Evolutionary conservation across 2,329 filamentous ascomycete genomes (phyloP).

Genomic region (Verticillium nonalfalfae): DNA sequence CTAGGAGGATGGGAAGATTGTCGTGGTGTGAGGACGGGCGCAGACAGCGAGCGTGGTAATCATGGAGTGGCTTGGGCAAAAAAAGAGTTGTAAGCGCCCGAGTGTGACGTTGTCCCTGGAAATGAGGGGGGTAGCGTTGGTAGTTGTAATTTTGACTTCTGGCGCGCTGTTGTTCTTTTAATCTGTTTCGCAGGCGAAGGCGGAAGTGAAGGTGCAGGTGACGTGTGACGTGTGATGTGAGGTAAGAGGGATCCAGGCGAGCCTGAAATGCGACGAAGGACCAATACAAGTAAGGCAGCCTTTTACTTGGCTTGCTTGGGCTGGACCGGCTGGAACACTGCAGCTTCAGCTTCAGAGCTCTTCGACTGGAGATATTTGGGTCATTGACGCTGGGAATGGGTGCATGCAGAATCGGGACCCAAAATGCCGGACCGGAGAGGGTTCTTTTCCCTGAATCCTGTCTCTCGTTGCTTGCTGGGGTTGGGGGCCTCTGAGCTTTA

Average conservation of each 20-base stretch:
- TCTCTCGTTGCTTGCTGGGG: neutral
- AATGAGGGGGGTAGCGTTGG: neutral
- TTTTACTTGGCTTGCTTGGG: neutral
- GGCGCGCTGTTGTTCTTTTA: neutral
- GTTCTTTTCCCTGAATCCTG: neutral
- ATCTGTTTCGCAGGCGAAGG: neutral
- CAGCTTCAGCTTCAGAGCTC: neutral
- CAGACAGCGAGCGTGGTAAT: neutral
- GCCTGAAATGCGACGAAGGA: neutral
- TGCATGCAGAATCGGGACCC: neutral
- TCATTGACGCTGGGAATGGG: neutral
- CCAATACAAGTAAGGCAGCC: neutral
- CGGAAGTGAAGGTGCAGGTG: neutral
- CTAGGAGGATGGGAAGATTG: neutral
- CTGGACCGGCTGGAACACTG: neutral
- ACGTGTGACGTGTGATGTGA: neutral
- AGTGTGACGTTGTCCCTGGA: neutral
- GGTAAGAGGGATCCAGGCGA: neutral
- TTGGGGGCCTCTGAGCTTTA: neutral
- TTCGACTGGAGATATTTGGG: neutral
- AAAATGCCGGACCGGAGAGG: neutral
- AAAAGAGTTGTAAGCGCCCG: neutral
- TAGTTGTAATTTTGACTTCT: neutral
- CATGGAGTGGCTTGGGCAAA: neutral
- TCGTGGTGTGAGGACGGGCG: neutral